Evolutionary conservation across 2,329 filamentous ascomycete genomes (phyloP).

Genomic region (Aspergillus uvarum): DNA sequence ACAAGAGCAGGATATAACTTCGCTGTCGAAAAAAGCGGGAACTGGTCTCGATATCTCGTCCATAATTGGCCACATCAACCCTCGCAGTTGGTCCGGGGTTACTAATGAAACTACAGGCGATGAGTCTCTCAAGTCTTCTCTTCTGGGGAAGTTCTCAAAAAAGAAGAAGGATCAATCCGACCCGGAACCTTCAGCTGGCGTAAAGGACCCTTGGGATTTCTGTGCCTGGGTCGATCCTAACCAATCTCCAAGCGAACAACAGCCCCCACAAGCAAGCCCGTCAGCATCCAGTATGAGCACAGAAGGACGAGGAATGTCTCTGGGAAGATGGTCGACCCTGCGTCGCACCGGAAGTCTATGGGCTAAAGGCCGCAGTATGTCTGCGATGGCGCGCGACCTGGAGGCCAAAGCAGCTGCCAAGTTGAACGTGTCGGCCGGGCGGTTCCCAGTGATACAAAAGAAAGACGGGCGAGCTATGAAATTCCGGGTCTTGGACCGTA

Average conservation of each 20-base stretch:
- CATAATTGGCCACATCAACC: slow-evolving; percentile 14
- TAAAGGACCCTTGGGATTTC: slow-evolving; percentile 17
- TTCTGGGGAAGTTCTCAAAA: slow-evolving; percentile 23
- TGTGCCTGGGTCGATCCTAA: slow-evolving; percentile 16
- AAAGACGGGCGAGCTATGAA: slow-evolving; percentile 14
- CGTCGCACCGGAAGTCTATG: slow-evolving; percentile 15
- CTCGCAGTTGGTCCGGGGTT: slow-evolving; percentile 15
- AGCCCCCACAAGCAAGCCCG: not conserved
- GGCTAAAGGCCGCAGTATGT: slow-evolving; percentile 13
- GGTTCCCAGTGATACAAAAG: slow-evolving; percentile 13
- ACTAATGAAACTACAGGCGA: slow-evolving; percentile 13
- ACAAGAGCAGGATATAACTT: slow-evolving; percentile 1
- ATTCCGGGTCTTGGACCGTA: slow-evolving; percentile 11
- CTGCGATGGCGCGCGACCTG: slow-evolving; percentile 13
- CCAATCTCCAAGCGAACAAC: slow-evolving; percentile 5
- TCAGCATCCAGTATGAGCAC: not conserved
- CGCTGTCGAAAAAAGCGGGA: slow-evolving; percentile 5
- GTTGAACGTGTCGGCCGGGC: slow-evolving; percentile 6
- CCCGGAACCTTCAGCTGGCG: not conserved
- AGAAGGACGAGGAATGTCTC: slow-evolving; percentile 6
- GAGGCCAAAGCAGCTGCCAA: slow-evolving; percentile 13
- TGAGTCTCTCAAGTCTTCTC: slow-evolving; percentile 13
- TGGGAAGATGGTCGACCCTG: slow-evolving; percentile 12
- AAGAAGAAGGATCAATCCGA: slow-evolving; percentile 12
- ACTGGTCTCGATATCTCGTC: slow-evolving; percentile 14